Base-by-base conservation (phyloP, 306 rosid species). In the Amphicarpaea edgeworthii region DNA sequence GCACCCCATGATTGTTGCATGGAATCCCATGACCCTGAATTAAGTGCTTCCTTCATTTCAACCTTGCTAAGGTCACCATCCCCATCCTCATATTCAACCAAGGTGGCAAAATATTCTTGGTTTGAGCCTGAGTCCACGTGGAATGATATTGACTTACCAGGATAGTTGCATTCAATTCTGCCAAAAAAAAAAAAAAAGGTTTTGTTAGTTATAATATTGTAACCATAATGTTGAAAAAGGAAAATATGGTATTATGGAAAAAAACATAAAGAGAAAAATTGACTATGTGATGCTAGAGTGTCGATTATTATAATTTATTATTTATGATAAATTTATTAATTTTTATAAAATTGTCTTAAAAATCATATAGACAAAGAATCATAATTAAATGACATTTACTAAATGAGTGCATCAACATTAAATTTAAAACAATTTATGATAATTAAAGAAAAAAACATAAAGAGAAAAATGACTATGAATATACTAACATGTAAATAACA, bases 1-100 rank as follows among this genome's bases (percentile, higher is more conserved):
- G 95, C 95, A 21, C 97, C 94, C 93, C 97, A 89, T 3, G 94
- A 89, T 26, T 82, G 83, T 30, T 77, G 70, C 97, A 91, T 89
- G 23, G 85, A 51, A 51, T 40, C 50, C 95, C 95, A 91, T 59
- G 91, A 26, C 26, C 40, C n/a, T 30, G 88, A 81, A 72, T 54
- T 74, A 5, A 47, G 15, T 3, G 83, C 85, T 71, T 89, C 89
- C 77, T 83, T 88, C 2, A 92, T 83, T 45, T 92, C 87, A n/a
- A 88, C 89, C 10, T 60, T 62, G 8, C 77, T 50, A 12, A 92
- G 77, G 30, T 80, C 87, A 5, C 97, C 90, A 34, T 89, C 87
- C 6, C 97, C 97, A 23, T 83, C 80, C 49, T 82, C 93, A 32
- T 80, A 92, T 60, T 92, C 90, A 2, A 88, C 75, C 43, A 78